These are phyloP conservation scores for Saccharomycopsis fodiens DNA, from an alignment of 805 yeast species.

Conservation along the genomic window DNA sequence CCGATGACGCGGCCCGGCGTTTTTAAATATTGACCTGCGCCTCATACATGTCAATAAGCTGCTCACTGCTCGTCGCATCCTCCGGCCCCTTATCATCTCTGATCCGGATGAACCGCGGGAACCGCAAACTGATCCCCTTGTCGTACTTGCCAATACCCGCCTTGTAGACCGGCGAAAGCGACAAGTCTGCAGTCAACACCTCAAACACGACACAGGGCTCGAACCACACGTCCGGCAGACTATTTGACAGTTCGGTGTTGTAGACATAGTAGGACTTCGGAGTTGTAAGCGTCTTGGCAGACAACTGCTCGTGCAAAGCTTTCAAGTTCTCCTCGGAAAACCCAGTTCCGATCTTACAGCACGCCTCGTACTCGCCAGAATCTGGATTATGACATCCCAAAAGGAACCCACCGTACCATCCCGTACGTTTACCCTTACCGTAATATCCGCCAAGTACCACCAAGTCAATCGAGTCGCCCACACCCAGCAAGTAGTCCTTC, in stretches of 20 bases:
- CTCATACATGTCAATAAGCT: conserved; percentile 76
- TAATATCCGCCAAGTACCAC: conserved; percentile 91
- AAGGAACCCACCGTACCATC: conserved; percentile 89
- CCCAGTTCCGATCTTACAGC: conserved; percentile 97
- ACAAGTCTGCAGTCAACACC: conserved; percentile 84
- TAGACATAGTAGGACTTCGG: conserved; percentile 64
- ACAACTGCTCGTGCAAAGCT: conserved; percentile 48
- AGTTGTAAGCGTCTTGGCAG: conserved; percentile 54
- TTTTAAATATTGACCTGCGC: conserved; percentile 43
- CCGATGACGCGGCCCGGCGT: too few species aligned
- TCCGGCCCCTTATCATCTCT: conserved; percentile 83
- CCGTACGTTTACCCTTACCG: conserved; percentile 93
- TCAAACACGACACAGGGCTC: conserved; percentile 82
- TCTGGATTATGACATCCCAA: conserved; percentile 88
- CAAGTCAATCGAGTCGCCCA: conserved; percentile 90
- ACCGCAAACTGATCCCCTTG: conserved; percentile 79
- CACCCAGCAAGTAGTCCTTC: conserved; percentile 90
- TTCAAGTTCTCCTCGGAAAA: conserved; percentile 80
- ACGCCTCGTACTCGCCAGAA: conserved; percentile 87
- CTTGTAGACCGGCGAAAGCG: conserved; percentile 81
- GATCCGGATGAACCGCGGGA: conserved; percentile 76
- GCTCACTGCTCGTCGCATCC: conserved; percentile 81
- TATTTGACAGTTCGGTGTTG: conserved; percentile 51
- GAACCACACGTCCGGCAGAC: conserved; percentile 90
- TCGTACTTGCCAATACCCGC: conserved; percentile 71